phyloP scores from a whole-genome alignment of 768 basidiomycete species.

The Mycena pura region DNA sequence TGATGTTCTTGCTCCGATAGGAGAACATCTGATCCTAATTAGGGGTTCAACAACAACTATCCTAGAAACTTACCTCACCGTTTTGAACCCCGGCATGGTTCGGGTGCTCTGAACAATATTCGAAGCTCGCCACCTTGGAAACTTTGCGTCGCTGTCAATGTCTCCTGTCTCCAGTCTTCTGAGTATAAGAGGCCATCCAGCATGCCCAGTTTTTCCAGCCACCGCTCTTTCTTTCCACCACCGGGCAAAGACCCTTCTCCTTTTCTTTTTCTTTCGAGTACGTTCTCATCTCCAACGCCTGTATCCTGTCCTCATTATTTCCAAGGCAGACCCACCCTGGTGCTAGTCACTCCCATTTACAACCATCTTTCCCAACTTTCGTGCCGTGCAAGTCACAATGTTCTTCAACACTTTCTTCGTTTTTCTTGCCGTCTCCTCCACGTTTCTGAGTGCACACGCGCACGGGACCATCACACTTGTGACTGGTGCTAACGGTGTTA shows the following conservation, averaged over 20 bases:
- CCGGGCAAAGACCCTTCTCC: constrained; percentile 21
- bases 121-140: background rate
- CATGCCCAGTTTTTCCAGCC: constrained; percentile 6
- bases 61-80: too few species aligned
- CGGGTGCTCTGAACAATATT: constrained; percentile 4
- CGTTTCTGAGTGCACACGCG: constrained; percentile 14
- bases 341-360: constrained; percentile 22
- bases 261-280: constrained; percentile 11
- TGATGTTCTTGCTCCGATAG: background rate
- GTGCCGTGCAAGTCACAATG: constrained; percentile 24
- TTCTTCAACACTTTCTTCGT: constrained; percentile 23
- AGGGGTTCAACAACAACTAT: too few species aligned
- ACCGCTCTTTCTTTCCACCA: constrained; percentile 23
- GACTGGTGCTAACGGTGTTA: constrained; percentile 21
- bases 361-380: constrained; percentile 1
- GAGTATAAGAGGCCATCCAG: constrained; percentile 19
- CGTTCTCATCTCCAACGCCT: background rate
- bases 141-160: constrained; percentile 9
- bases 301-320: background rate
- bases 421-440: constrained; percentile 8
- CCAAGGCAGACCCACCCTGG: constrained; percentile 5
- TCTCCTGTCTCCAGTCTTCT: background rate
- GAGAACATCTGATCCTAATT: background rate
- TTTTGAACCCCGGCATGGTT: too few species aligned
- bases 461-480: constrained; percentile 26